Base-by-base conservation (phyloP, 2,329 filamentous ascomycete genomes). In the Rutstroemia sp. region DNA sequence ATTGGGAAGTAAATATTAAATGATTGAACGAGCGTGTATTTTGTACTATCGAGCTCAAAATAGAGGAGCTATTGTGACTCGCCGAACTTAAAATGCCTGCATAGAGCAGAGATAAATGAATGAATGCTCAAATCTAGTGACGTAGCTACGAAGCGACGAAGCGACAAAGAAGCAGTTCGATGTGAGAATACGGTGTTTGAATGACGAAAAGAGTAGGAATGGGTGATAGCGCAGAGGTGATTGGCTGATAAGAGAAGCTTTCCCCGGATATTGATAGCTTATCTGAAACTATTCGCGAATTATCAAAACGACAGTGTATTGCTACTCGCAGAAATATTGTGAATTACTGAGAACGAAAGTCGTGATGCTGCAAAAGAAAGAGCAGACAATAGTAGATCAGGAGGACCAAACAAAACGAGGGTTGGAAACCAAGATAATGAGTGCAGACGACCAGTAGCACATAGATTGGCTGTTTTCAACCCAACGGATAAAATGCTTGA, bases 121-220 rank as follows among this genome's bases (percentile, higher is more conserved):
- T 21, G 17, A 23, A 25, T 1, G 19, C n/a, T 46, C 12, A 14
- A 46, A 19, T 23, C 2, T 8, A 14, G n/a, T 46, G 42, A 46
- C 17, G 42, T 21, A 21, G 42, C 42, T 23, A 21, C 1, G 4
- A 14, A 34, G 16, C 23, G n/a, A 21, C 1, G 4, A 14, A 34
- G 16, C 23, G n/a, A 44, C 53, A 55, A 38, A 55, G 53, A 44
- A 45, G 38, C n/a, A 19, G 7, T 19, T 42, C n/a, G 9, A 16
- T 19, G 16, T 7, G 5, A 14, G 25, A 23, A 6, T 55, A 14
- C 25, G 17, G 30, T 44, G 7, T 45, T 55, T 38, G n/a, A 14
- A 44, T 19, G 25, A 36, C 17, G 42, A 51, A 23, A n/a, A 23
- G 53, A 16, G 30, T 16, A 50, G 53, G 53, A 55, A 45, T 55